Evolutionary conservation across 495 filamentous ascomycete species (phyloP), one percentile per base, ranked within the genome.

Genomic region (Rhizodiscina lignyota): DNA sequence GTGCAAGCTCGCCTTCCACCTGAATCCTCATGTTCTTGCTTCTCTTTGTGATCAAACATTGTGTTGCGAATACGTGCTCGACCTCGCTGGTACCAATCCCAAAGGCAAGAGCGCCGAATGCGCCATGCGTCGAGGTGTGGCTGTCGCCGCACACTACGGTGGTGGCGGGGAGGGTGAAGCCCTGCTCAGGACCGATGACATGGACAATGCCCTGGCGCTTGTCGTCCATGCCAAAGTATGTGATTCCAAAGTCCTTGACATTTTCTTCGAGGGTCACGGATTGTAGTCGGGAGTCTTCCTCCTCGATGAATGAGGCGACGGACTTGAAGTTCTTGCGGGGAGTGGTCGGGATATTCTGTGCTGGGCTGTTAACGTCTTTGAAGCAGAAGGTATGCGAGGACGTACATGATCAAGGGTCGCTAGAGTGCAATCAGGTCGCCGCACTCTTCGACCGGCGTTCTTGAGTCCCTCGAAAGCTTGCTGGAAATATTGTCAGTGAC

Each of bases 11-110:
- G 24, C 89, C 89, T 45, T 94, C 83, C 40, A 97, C 84, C 61
- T 91, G 79, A 51, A 97, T 74, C 45, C 83, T 75, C 87, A 97
- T 96, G 65, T 97, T 97, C 65, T 94, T 96, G 61, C 80, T 92
- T 47, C 84, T 70, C 57, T 81, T 78, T 38, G 84, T 94, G 56
- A 97, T 85, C 32, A 97, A 66, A 27, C 82, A 91, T 52, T 96
- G 87, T 24, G 89, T 96, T 19, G 89, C 89, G 30, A 97, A 72
- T 34, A 97, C 89, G 59, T 97, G 89, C 68, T 97, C 89, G 44
- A 97, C 89, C 61, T 97, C 89, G 56, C 80, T 87, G 36, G 89
- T 97, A 45, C 89, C 89, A 54, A 97, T 97, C 55, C 89, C 89
- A 50, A 94, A 94, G 21, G 89, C 89, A 21, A 96, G 72, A 43